Base-by-base conservation (phyloP, 1,284 basidiomycete species). In the Papiliotrema flavescens region DNA sequence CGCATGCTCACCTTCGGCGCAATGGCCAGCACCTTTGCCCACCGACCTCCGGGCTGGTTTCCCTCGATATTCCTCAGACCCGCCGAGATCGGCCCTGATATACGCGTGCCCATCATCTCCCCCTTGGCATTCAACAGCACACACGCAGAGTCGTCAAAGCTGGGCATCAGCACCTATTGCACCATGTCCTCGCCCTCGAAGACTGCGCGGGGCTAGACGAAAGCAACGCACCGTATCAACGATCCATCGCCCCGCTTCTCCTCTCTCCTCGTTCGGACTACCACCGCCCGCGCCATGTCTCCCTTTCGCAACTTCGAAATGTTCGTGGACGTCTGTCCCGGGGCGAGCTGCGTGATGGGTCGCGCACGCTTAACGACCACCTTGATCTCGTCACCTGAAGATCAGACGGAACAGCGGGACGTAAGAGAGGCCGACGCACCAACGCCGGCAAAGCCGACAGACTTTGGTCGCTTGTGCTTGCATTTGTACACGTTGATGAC, bases 121-220 rank as follows among this genome's bases (percentile, higher is more conserved):
- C 88, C 85, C 79, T 97, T 98, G 80, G 91, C 91, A 78, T 99
- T 98, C 57, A 99, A 77, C 28, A 98, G 79, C 1, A 98, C 93
- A 34, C 87, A 94, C 0, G 96, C 96, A 71, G 98, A 98, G 81
- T 98, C 96, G 78, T 98, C 96, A 77, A 98, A 98, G 48, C 90
- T 84, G 67, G 94, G 11, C 42, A 28, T 47, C 41, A 47, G 40
- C 35, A 32, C 11, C 28, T 32, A 11, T 11, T 32, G 28, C 28
- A 32, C 28, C 47, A 22, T 17, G n/a, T 11, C 26, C 7, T 28
- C 26, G 2, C 11, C 28, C 26, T 26, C 26, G 24, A 14, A 2
- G 3, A 14, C 24, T 36, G 32, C 46, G 19, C 9, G 3, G n/a
- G 3, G 13, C 6, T 19, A n/a, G 15, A 47, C 15, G 15, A 47